Evolutionary conservation across 2,329 filamentous ascomycete genomes (phyloP).

Genomic region (Fusarium udum): DNA sequence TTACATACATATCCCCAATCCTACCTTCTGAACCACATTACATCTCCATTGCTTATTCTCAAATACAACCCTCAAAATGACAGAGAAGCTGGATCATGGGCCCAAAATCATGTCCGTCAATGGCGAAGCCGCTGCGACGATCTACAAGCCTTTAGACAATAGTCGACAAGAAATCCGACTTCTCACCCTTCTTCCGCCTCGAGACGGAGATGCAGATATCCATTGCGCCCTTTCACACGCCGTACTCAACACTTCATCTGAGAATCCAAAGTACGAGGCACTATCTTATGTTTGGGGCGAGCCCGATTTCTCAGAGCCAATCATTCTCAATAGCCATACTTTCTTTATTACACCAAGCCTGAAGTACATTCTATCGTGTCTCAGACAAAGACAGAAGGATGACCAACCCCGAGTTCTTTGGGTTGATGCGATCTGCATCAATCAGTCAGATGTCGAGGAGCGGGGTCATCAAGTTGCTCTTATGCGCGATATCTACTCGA

Average conservation of each 20-base stretch:
- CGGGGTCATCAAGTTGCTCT: conserved; percentile 11
- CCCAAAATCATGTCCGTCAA: not conserved
- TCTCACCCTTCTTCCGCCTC: not conserved
- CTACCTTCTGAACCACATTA: not conserved
- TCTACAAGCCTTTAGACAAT: not conserved
- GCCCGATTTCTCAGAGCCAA: not conserved
- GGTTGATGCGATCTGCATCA: conserved; percentile 32
- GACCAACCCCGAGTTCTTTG: not conserved
- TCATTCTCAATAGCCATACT: not conserved
- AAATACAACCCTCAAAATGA: not conserved
- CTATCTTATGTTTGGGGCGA: conserved; percentile 31
- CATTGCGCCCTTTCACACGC: not conserved
- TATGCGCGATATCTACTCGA: conserved; percentile 24
- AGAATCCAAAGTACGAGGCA: conserved; percentile 7
- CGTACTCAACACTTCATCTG: not conserved
- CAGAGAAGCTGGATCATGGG: rapidly evolving
- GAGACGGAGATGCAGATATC: not conserved
- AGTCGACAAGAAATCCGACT: not conserved
- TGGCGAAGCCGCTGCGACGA: not conserved
- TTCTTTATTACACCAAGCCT: conserved; percentile 13
- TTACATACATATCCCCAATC: not conserved
- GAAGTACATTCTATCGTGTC: not conserved
- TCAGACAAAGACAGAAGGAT: not conserved
- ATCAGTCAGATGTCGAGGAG: conserved; percentile 13
- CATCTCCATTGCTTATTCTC: not conserved